Base-by-base conservation (phyloP, 148 eudicot genomes). In the Dysphania ambrosioides region DNA sequence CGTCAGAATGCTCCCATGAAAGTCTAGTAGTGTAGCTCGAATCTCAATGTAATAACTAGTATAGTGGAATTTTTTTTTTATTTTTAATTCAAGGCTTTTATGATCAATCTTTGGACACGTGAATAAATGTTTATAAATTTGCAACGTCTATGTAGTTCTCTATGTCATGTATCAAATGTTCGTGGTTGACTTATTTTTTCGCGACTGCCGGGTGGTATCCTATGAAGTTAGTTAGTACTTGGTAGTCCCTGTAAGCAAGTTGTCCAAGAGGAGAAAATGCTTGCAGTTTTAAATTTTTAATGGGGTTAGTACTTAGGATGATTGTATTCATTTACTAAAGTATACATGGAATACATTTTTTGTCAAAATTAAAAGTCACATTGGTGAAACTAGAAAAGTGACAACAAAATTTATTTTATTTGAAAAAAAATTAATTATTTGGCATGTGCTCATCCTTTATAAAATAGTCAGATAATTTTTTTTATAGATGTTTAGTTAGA, bases 21-120 rank as follows among this genome's bases (percentile, higher is more conserved):
- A 79, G 85, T 87, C 85, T 30, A 76, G 75, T 60, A 35, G 70
- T 30, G 68, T 21, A 68, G 80, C 86, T 68, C 86, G 78, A 81
- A 83, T 83, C 83, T 87, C 85, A 74, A 79, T 10, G 80, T 68
- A 60, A 30, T 47, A 30, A 19, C 36, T 34, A 27, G 47, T 56
- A 38, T 31, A 72, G 32, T 57, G 16, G 56, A 74, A 44, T 30
- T 30, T 63, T 57, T 49, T 53, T 18, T 16, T n/a, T n/a, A n/a
- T 24, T 53, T 35, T 1, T 53, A n/a, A n/a, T n/a, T n/a, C n/a
- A n/a, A 55, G 27, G 23, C 19, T 34, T 24, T n/a, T 15, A 47
- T 58, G 67, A 66, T 41, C 77, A 32, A 73, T 78, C 21, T 66
- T 79, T 63, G 56, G 56, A 66, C 71, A 51, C 32, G 32, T 11